These are phyloP conservation scores for Aspergillus versicolor DNA, from an alignment of 2,329 filamentous ascomycete genomes.

Conservation along the genomic window DNA sequence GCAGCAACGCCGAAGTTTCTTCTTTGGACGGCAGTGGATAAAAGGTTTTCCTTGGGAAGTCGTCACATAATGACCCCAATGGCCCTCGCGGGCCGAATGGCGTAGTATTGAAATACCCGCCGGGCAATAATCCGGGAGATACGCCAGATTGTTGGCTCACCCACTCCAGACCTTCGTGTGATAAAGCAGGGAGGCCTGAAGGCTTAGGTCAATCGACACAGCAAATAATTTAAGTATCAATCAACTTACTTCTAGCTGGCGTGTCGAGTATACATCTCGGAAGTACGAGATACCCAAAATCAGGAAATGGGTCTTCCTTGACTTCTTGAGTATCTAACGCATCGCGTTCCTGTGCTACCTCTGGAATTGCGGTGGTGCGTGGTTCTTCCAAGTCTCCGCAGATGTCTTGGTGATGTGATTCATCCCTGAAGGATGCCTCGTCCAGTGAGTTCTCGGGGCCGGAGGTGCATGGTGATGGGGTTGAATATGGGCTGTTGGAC, in stretches of 20 bases:
- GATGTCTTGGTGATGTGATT: not conserved
- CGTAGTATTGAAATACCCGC: not conserved
- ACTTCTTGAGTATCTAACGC: not conserved
- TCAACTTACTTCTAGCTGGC: conserved; percentile 10
- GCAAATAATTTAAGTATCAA: not conserved
- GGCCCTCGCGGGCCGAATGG: not conserved
- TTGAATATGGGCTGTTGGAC: not conserved
- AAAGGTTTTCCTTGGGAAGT: conserved; percentile 9
- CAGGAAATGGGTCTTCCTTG: not conserved
- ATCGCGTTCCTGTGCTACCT: not conserved
- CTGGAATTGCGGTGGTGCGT: not conserved
- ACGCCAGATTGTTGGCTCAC: conserved; percentile 12
- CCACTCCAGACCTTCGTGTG: conserved; percentile 16
- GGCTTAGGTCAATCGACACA: not conserved
- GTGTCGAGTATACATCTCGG: conserved; percentile 13
- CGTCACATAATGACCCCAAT: not conserved
- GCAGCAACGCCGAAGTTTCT: conserved; percentile 9
- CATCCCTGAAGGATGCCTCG: not conserved
- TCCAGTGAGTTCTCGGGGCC: not conserved
- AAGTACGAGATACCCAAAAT: conserved; percentile 7
- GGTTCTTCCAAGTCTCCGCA: not conserved
- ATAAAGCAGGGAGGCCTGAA: conserved; percentile 12
- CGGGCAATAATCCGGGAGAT: not conserved
- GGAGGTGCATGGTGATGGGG: not conserved
- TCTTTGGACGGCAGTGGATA: conserved; percentile 14